Base-by-base conservation (phyloP, 176 grass and related monocot species). In the Olyra latifolia region DNA sequence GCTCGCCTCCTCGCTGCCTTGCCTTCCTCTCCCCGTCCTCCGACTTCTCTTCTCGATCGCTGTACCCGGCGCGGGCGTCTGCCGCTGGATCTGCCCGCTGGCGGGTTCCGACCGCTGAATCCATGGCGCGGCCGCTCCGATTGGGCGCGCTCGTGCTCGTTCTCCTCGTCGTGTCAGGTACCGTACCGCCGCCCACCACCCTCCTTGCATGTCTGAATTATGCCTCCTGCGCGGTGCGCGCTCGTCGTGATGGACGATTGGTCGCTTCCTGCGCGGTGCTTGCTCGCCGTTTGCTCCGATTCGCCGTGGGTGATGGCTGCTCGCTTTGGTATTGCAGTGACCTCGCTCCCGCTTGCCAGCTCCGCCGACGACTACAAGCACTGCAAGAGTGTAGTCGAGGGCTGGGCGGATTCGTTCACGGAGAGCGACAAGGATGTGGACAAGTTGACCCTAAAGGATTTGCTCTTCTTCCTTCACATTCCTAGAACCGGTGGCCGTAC, bases 391-490 rank as follows among this genome's bases (percentile, higher is more conserved):
- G 66, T 89, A 0, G 90, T 99, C 38, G 87, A 71, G 49, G 80
- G 84, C 6, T 99, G 97, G 97, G 97, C 82, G 24, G 84, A 80
- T 44, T 90, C 76, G 43, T 78, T 46, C 0, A 77, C 30, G 19
- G 88, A 85, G 70, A 84, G 54, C n/a, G 68, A 54, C 10, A 84
- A 58, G 7, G 84, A 50, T 58, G 86, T 77, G 10, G 91, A 91
- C 56, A 95, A 89, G 4, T 79, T 88, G 48, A 96, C 30, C 72
- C 88, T 99, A 29, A 93, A 87, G 72, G 97, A 99, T 78, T 56
- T 99, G 69, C 84, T 99, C 77, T 93, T 99, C 88, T 99, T 99
- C 81, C 87, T 99, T 14, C 97, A 99, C 57, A 88, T 99, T 73
- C 97, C 97, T 3, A 84, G 97, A 55, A 99, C 97, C 30, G 97